These are phyloP conservation scores for Xenoacremonium recifei DNA, from an alignment of 2,329 filamentous ascomycete genomes.

Conservation along the genomic window DNA sequence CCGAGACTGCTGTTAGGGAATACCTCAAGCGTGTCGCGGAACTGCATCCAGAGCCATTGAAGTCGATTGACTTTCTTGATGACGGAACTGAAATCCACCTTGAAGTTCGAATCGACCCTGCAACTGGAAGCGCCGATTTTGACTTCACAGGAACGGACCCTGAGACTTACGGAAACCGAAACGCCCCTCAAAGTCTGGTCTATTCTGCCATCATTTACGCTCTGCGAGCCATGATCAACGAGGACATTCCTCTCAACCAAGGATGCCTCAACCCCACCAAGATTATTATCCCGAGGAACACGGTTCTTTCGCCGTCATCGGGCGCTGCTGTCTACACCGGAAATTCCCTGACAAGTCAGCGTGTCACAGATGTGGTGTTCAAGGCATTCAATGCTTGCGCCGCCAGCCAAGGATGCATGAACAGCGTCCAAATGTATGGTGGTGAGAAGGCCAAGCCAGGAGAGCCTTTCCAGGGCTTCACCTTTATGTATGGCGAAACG, in stretches of 20 bases:
- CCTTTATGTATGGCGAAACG: slow-evolving; percentile 20
- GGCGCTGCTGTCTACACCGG: slow-evolving; percentile 27
- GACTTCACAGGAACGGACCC: slow-evolving; percentile 22
- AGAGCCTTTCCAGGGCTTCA: slow-evolving; percentile 24
- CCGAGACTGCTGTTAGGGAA: slow-evolving; percentile 68
- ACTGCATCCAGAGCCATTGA: slow-evolving; percentile 58
- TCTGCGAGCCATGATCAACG: slow-evolving; percentile 24
- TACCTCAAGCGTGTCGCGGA: slow-evolving; percentile 74
- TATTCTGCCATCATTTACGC: slow-evolving; percentile 25
- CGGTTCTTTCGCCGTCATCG: slow-evolving; percentile 29
- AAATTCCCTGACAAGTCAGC: slow-evolving; percentile 30
- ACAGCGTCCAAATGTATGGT: slow-evolving; percentile 48
- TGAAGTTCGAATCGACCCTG: slow-evolving; percentile 69
- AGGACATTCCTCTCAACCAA: slow-evolving; percentile 30
- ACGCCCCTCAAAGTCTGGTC: slow-evolving; percentile 19
- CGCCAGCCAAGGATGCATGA: slow-evolving; percentile 62
- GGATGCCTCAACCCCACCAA: slow-evolving; percentile 42
- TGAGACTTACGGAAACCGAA: slow-evolving; percentile 22
- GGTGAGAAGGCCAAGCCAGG: slow-evolving; percentile 27
- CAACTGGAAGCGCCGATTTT: slow-evolving; percentile 73
- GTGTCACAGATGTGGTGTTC: slow-evolving; percentile 62
- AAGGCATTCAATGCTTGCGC: slow-evolving; percentile 73
- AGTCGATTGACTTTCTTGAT: slow-evolving; percentile 79
- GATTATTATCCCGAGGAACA: slow-evolving; percentile 19
- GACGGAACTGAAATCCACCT: slow-evolving; percentile 76